Evolutionary conservation across 1,284 basidiomycete genomes (phyloP), one percentile per base, ranked within the genome.

Genomic region (Tylopilus sp.): DNA sequence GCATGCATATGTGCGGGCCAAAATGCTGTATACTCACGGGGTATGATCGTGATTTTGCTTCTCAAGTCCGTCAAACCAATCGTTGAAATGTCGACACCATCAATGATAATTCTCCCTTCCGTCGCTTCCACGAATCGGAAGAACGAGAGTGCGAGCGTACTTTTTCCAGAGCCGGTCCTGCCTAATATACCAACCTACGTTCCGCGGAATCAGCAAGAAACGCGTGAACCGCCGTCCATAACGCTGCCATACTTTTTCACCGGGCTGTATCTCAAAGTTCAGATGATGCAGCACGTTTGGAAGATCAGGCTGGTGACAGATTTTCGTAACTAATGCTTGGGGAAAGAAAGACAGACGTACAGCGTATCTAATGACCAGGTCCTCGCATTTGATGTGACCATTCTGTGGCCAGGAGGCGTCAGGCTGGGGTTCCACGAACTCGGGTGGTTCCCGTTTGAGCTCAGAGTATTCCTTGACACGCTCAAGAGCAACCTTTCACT

Each of bases 81-180:
- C 56, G 79, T 79, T 31, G 89, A 74, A 48, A 94, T 94, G 59
- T 97, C 90, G 21, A 95, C 59, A n/a, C 79, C 90, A 68, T 98
- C 96, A 42, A 99, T 81, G 18, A 84, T 48, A 49, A 99, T 97
- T 6, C 74, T 72, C 2, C 93, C 93, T 59, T 85, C 78, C 0
- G 84, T 83, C 0, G 93, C 87, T 61, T 97, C 93, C 19, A 96
- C 91, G 61, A 97, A 96, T 44, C 97, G 84, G 84, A 98, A 97
- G 75, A 97, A 93, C 18, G 89, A 90, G 23, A 97, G 74, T 0
- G 93, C 93, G 15, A 97, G 78, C 1, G 93, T 97, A 49, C 85
- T 89, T 71, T 95, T 94, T 40, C 92, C 92, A 21, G 82, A 86
- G 25, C 96, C 95, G 0, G 94, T 97, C 41, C 91, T 75, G 44